Evolutionary conservation across 108 stramenopile species (phyloP).

Genomic region (Cylindrotheca closterium): DNA sequence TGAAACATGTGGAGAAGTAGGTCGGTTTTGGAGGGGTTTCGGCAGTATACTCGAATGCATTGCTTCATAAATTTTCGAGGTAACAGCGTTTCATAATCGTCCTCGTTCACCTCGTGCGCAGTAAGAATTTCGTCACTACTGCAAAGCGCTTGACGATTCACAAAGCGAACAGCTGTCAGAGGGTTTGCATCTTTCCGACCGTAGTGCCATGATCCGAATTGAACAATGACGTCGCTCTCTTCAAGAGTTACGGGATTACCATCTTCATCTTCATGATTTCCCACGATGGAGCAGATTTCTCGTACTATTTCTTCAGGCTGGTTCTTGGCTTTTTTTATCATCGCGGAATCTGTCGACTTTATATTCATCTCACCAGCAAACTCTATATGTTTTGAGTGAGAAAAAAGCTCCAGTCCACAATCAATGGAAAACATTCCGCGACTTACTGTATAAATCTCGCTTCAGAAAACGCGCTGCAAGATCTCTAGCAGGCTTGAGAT

Average conservation of each 20-base stretch:
- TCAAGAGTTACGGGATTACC: conserved; percentile 17
- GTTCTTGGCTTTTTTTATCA: conserved; percentile 8
- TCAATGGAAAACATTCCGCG: too few relatives aligned
- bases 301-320: conserved; percentile 3
- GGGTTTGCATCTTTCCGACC: conserved; percentile 72
- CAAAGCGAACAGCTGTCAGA: conserved; percentile 65
- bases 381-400: too few relatives aligned
- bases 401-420: too few relatives aligned
- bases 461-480: conserved; percentile 47
- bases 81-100: conserved; percentile 17
- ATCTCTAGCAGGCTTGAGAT: conserved; percentile 50
- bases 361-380: conserved; percentile 3
- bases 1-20: conserved; percentile 44
- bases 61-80: conserved; percentile 37
- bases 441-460: conserved; percentile 65
- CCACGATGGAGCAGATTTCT: conserved; percentile 32
- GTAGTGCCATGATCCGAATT: conserved; percentile 61
- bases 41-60: conserved; percentile 51
- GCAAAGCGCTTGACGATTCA: conserved; percentile 38
- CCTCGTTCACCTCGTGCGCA: conserved; percentile 33
- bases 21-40: conserved; percentile 32
- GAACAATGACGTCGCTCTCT: conserved; percentile 63
- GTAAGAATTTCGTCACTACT: conserved; percentile 44
- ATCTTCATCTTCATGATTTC: conserved; percentile 13
- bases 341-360: conserved; percentile 16